Evolutionary conservation across 805 yeast species (phyloP), one percentile per base, ranked within the genome.

Genomic region (Yarrowia sp.): DNA sequence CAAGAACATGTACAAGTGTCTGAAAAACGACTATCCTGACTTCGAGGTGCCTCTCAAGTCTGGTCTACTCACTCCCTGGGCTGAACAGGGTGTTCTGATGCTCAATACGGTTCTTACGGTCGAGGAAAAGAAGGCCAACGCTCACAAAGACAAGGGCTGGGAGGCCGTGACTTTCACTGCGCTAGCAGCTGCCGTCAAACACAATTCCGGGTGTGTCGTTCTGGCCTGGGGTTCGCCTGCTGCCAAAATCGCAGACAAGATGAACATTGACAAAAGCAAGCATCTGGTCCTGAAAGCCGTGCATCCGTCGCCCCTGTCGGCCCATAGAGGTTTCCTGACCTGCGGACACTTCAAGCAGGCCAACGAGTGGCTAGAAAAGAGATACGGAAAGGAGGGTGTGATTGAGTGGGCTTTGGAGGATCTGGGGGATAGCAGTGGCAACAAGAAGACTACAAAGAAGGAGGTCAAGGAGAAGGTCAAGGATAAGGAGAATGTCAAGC

Each of bases 301-400:
- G 0, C 99, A 95, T 78, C 99, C 99, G 0, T 90, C 97, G 36
- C 99, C 99, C 0, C 79, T 95, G 63, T 90, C 97, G 71, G 99
- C 99, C 0, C 83, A 89, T 19, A 80, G 96, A 52, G 97, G 95
- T 1, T 95, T 90, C 77, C 93, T 94, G 73, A 87, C 87, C 2
- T 87, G 89, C 72, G 79, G 81, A 26, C 97, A 92, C 74, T 94
- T 92, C 77, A 82, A 77, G 65, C 83, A 85, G 74, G 87, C 94
- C 52, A 94, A 95, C 76, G 86, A 86, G 8, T 94, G 97, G 97
- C 80, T 94, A 1, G 72, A 74, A 15, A 79, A 81, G 41, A 75
- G 79, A 16, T 81, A 82, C 66, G 83, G 82, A 0, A 74, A 77
- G 1, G 77, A 77, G 36, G 75, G 77, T 1, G 80, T 82, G 53